These are phyloP conservation scores for Fusarium sp. DNA, from an alignment of 2,329 filamentous ascomycete species.

Conservation along the genomic window DNA sequence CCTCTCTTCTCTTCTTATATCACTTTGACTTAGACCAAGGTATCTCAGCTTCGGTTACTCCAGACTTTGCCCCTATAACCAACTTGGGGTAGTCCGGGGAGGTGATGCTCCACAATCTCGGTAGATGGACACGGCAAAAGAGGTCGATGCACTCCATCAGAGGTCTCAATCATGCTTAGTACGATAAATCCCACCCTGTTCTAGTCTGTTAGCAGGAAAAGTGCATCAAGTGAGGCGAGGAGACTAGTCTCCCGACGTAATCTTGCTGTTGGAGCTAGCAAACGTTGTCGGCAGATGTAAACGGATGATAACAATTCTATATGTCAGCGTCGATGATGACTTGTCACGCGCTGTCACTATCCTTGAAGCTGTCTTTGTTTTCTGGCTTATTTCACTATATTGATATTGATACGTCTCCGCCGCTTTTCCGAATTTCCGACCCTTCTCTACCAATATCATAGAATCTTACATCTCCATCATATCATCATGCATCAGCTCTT, in stretches of 20 bases:
- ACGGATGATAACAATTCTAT: conserved; percentile 18
- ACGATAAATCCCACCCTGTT: neutral
- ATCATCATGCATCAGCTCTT: neutral
- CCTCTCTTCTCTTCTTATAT: conserved; percentile 27
- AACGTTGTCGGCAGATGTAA: conserved; percentile 28
- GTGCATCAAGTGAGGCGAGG: conserved; percentile 3
- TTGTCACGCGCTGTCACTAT: neutral
- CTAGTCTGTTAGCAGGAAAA: fast-evolving
- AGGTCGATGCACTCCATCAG: neutral
- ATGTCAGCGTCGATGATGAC: conserved; percentile 3
- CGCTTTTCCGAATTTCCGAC: neutral
- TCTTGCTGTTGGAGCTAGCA: conserved; percentile 24
- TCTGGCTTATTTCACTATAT: no score
- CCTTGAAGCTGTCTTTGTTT: no score
- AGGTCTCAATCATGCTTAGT: neutral
- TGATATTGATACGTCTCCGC: no score
- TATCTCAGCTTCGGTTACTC: conserved; percentile 25
- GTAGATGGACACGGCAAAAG: conserved; percentile 32
- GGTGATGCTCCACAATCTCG: conserved; percentile 23
- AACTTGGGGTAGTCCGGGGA: conserved; percentile 30
- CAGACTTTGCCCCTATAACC: conserved; percentile 19
- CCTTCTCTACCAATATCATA: neutral
- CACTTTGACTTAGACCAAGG: conserved; percentile 23
- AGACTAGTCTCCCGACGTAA: conserved; percentile 21
- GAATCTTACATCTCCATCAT: neutral